A percentile compares a stretch with the other conserved stretches of the same genome.
Conservation (phyloP, 768 basidiomycete species). For the Rhizopogon sp. region DNA sequence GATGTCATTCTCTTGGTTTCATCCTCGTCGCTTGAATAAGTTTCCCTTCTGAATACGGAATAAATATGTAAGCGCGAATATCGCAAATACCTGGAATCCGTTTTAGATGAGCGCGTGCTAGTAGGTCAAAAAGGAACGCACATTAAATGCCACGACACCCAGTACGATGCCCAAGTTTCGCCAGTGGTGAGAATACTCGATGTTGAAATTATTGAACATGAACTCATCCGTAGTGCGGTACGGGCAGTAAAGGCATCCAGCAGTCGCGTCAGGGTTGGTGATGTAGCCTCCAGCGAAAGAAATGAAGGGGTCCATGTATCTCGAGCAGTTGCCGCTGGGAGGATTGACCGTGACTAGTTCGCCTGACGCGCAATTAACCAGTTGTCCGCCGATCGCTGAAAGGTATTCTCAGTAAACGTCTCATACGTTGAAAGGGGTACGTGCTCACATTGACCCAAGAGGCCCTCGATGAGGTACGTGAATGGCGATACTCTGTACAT, state of each 20-base stretch:
- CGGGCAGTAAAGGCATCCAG: conserved; percentile 54
- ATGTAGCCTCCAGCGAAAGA: conserved; percentile 50
- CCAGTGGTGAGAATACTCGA: conserved; percentile 51
- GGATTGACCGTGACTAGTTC: conserved; percentile 54
- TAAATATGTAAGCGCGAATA: not conserved
- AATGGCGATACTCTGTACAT: conserved; percentile 43
- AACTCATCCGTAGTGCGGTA: conserved; percentile 45
- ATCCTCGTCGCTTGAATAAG: not conserved
- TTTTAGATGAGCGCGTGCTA: not conserved
- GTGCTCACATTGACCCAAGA: conserved; percentile 21
- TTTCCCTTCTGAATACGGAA: not conserved
- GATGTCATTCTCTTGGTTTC: not conserved
- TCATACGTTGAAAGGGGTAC: not conserved
- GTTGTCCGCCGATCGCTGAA: conserved; percentile 36
- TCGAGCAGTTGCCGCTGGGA: conserved; percentile 48
- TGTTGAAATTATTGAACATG: conserved; percentile 45
- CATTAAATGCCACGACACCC: conserved; percentile 46
- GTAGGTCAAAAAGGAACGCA: conserved; percentile 20
- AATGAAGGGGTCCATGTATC: conserved; percentile 50
- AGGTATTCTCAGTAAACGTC: not conserved
- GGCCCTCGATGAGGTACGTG: conserved; percentile 47
- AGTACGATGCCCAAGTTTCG: conserved; percentile 49
- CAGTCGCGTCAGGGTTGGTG: conserved; percentile 45
- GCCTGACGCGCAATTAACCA: conserved; percentile 41
- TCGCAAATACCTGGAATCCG: not conserved